A percentile compares a stretch with the other conserved stretches of the same genome.
Evolutionary conservation across 768 basidiomycete genomes (phyloP).

Genomic region (Auriscalpium orientale): DNA sequence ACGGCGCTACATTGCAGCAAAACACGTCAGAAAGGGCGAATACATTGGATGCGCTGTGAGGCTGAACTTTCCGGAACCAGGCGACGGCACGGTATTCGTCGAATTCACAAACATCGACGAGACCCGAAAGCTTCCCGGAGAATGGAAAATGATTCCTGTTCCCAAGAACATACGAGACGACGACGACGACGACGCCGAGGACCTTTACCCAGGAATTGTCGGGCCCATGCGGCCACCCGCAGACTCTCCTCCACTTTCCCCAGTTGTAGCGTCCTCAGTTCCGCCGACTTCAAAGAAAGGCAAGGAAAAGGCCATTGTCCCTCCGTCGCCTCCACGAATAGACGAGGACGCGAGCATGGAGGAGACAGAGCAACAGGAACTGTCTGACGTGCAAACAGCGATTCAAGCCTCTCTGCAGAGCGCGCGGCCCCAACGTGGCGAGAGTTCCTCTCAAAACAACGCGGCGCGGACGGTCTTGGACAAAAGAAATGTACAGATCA

Average conservation of each 20-base stretch:
- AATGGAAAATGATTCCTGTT: neutral
- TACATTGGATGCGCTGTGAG: neutral
- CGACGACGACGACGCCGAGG: neutral
- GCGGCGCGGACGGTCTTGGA: too few relatives aligned
- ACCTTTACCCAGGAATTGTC: too few relatives aligned
- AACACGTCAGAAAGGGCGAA: neutral
- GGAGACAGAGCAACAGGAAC: too few relatives aligned
- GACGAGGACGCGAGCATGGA: too few relatives aligned
- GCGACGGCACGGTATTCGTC: neutral
- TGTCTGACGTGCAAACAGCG: too few relatives aligned
- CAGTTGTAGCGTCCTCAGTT: neutral
- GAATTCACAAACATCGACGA: neutral
- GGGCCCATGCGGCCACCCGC: neutral
- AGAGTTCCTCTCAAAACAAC: too few relatives aligned
- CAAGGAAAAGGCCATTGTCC: too few relatives aligned
- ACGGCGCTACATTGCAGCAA: neutral
- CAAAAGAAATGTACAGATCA: too few relatives aligned
- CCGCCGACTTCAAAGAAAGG: too few relatives aligned
- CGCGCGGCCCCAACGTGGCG: too few relatives aligned
- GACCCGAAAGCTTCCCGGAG: neutral
- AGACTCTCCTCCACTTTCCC: neutral
- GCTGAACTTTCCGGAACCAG: neutral
- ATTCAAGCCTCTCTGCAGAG: too few relatives aligned
- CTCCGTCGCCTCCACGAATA: too few relatives aligned
- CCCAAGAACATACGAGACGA: neutral